Percentiles rank a stretch among this genome's conserved stretches.
phyloP scores from a whole-genome alignment of 768 basidiomycete genomes.

The Chalciporus sphaerocephalus region DNA sequence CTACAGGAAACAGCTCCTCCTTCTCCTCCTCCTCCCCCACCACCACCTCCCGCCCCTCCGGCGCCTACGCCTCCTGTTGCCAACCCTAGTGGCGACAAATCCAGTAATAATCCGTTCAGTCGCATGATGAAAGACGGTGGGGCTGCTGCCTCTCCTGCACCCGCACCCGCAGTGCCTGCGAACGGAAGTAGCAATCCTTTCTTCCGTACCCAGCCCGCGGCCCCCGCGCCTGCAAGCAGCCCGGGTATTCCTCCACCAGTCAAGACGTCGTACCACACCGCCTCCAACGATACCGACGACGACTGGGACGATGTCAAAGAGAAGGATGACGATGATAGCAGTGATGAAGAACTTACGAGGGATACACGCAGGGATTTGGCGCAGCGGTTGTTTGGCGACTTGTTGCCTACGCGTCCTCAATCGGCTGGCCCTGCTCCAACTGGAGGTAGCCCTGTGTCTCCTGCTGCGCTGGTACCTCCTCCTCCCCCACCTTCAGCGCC shows the following conservation, averaged over 20 bases:
- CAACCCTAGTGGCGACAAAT: constrained; percentile 40
- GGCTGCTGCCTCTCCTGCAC: constrained; percentile 22
- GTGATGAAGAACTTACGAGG: constrained; percentile 75
- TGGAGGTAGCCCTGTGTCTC: constrained; percentile 22
- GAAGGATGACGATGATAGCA: constrained; percentile 63
- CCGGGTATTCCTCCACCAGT: constrained; percentile 41
- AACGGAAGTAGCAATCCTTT: constrained; percentile 72
- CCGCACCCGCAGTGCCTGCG: constrained; percentile 24
- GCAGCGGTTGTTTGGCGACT: constrained; percentile 69
- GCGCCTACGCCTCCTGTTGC: constrained; percentile 26
- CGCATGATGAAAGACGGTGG: constrained; percentile 53
- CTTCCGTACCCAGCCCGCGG: constrained; percentile 46
- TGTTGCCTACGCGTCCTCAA: constrained; percentile 56
- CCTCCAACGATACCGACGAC: constrained; percentile 56
- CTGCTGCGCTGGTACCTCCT: constrained; percentile 34
- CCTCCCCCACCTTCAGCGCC: constrained; percentile 39
- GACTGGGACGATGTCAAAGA: constrained; percentile 87
- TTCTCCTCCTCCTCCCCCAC: constrained; percentile 20
- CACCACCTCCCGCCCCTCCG: constrained; percentile 31
- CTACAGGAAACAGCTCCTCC: constrained; percentile 29
- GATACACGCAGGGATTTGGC: constrained; percentile 69
- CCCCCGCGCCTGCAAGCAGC: constrained; percentile 36
- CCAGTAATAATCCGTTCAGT: constrained; percentile 79
- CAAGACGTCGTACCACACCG: constrained; percentile 60
- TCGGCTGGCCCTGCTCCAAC: constrained; percentile 43